phyloP scores from a whole-genome alignment of 371 early-diverging fungal species.

The Lichtheimia corymbifera region DNA sequence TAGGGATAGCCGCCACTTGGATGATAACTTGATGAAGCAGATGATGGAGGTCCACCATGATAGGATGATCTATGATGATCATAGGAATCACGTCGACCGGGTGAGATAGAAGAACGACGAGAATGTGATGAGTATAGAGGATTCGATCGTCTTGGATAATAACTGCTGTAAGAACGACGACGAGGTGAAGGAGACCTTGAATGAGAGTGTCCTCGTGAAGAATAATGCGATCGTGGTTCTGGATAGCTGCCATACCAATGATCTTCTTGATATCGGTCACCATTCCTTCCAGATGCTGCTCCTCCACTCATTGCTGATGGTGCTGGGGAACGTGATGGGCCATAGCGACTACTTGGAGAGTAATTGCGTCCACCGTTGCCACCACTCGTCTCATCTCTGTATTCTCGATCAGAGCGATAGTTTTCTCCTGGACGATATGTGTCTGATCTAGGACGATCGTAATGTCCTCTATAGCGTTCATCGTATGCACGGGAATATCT shows the following conservation, averaged over 20 bases:
- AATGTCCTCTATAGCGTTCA: slow-evolving; percentile 47
- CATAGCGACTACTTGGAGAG: slow-evolving; percentile 10
- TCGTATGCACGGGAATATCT: slow-evolving; percentile 49
- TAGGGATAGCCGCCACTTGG: slow-evolving; percentile 2
- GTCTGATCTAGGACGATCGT: slow-evolving; percentile 44
- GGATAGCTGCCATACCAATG: slow-evolving; percentile 18
- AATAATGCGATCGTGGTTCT: slow-evolving; percentile 20
- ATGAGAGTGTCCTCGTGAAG: slow-evolving; percentile 30
- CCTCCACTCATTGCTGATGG: neutral
- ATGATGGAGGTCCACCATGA: neutral
- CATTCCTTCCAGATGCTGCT: slow-evolving; percentile 1
- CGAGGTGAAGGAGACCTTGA: slow-evolving; percentile 36
- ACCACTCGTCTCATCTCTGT: slow-evolving; percentile 33
- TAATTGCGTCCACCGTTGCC: slow-evolving; percentile 8
- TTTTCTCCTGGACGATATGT: slow-evolving; percentile 47
- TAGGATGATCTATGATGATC: slow-evolving; percentile 22
- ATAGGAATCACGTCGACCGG: slow-evolving; percentile 34
- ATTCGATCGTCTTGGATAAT: slow-evolving; percentile 26
- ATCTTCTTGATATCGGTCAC: slow-evolving; percentile 11
- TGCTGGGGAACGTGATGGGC: slow-evolving; percentile 13
- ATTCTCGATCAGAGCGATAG: slow-evolving; percentile 43
- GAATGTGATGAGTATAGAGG: slow-evolving; percentile 17
- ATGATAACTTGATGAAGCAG: neutral
- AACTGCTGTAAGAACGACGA: slow-evolving; percentile 33
- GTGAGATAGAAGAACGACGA: slow-evolving; percentile 33